Percentiles rank a stretch among this genome's conserved stretches.
Evolutionary conservation across 768 basidiomycete genomes (phyloP).

Genomic region (Melanogaster broomeanus): DNA sequence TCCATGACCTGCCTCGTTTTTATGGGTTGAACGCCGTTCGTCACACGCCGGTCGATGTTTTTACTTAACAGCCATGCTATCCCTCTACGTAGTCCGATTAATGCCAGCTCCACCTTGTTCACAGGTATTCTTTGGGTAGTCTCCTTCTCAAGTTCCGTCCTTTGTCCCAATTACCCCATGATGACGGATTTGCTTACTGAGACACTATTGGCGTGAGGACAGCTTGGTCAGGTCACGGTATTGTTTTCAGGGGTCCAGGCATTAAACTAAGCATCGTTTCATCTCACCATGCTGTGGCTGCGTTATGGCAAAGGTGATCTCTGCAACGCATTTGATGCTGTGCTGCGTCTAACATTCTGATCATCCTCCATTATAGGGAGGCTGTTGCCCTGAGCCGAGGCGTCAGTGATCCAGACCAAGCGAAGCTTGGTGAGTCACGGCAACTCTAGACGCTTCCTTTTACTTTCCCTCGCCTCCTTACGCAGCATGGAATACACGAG

Average conservation of each 20-base stretch:
- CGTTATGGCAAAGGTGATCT: conserved; percentile 10
- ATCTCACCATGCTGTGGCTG: conserved; percentile 22
- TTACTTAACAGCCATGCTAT: conserved; percentile 8
- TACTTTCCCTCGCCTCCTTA: conserved; percentile 28
- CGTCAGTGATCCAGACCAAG: conserved; percentile 31
- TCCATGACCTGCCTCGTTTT: conserved; percentile 22
- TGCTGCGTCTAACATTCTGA: conserved; percentile 31
- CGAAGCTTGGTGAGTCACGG: conserved; percentile 24
- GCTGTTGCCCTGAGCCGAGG: conserved; percentile 35
- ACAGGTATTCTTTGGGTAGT: conserved; percentile 8
- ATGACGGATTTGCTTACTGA: conserved; percentile 16
- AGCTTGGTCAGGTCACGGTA: conserved; percentile 2
- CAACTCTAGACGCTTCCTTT: conserved; percentile 18
- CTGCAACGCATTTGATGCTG: conserved; percentile 24
- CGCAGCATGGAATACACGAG: conserved; percentile 37
- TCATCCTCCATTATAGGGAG: conserved; percentile 30
- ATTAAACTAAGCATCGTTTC: conserved; percentile 10
- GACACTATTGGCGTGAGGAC: not conserved
- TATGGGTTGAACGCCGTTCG: conserved; percentile 5
- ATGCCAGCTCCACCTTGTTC: conserved; percentile 19
- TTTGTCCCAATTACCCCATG: conserved; percentile 19
- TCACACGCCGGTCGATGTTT: conserved; percentile 15
- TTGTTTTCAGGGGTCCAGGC: conserved; percentile 7
- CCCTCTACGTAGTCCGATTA: conserved; percentile 6
- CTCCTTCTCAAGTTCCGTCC: conserved; percentile 5